Base-by-base conservation (phyloP, 2,329 filamentous ascomycete genomes). In the Stemphylium lycopersici region DNA sequence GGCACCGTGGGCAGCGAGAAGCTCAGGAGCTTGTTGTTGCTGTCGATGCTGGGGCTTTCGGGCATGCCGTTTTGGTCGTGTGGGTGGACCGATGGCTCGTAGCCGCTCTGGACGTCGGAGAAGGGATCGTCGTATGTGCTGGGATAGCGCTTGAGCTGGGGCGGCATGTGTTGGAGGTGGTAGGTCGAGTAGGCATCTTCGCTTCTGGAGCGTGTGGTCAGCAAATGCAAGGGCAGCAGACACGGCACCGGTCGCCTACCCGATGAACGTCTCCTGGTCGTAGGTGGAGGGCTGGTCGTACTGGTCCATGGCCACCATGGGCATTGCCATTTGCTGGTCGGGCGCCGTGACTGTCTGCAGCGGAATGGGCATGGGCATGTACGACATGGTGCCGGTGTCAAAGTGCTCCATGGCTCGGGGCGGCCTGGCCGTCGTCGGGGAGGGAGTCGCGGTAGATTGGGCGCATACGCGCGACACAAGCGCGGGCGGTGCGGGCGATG, bases 371-470 rank as follows among this genome's bases (percentile, higher is more conserved):
- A 80, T 82, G 51, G 81, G 79, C 74, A 86, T 74, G 67, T 86
- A 87, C 65, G 83, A 82, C 84, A 87, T 85, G 71, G 81, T 79
- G 75, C 83, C 81, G 62, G 82, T 82, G 71, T 86, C 83, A 75
- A 83, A 86, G 72, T 82, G 80, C 68, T 85, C 83, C 77, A 78
- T 79, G 55, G 64, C 69, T 70, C 58, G 56, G 52, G 54, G 58
- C 59, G 49, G 61, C 50, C 48, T 58, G 59, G 65, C 66, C 64
- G 60, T 62, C 59, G 55, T 55, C 31, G 55, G 54, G 50, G 55
- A 44, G 56, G 45, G 39, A 50, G 50, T 52, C 22, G 58, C 54
- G 22, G 45, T 54, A 26, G 59, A 51, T 52, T 56, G 22, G 63
- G 65, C 61, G 71, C 69, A 72, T 71, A 53, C 63, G 70, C 65